Evolutionary conservation across 371 early-diverging fungal species (phyloP).

Genomic region (Blastocladiella emersonii): DNA sequence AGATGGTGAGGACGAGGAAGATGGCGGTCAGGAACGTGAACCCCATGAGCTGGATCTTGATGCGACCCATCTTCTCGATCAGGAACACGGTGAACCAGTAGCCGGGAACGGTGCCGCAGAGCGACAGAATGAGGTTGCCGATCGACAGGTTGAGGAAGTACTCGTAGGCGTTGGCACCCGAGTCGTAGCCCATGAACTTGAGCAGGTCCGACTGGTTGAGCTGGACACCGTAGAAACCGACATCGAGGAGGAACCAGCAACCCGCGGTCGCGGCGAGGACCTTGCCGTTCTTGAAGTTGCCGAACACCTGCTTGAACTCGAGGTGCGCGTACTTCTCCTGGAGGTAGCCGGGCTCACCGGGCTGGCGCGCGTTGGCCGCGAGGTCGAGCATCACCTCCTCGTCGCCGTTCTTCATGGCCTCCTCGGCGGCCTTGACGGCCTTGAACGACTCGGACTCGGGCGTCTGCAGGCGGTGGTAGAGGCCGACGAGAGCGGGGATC

Average conservation of each 20-base stretch:
- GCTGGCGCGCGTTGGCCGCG: too few species aligned
- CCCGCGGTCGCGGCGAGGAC: constrained; percentile 60
- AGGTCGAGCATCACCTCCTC: too few species aligned
- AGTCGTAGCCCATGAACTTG: constrained; percentile 39
- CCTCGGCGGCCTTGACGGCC: constrained; percentile 50
- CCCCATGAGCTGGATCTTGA: constrained; percentile 62
- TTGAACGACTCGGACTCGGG: constrained; percentile 83
- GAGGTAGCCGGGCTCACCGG: too few species aligned
- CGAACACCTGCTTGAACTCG: constrained; percentile 35
- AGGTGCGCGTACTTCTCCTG: not conserved
- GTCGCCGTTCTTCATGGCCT: constrained; percentile 38
- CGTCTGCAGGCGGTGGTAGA: constrained; percentile 82
- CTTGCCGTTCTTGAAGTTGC: constrained; percentile 59
- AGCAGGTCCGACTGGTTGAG: constrained; percentile 63
- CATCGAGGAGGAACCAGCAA: constrained; percentile 73
- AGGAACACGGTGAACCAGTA: constrained; percentile 69
- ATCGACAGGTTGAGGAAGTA: constrained; percentile 29
- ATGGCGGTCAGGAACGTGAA: constrained; percentile 55
- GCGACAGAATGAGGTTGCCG: constrained; percentile 68
- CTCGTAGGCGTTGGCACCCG: constrained; percentile 18
- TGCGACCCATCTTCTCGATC: constrained; percentile 66
- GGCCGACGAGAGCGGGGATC: constrained; percentile 62
- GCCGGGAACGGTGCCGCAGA: constrained; percentile 77
- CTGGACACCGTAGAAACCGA: constrained; percentile 78
- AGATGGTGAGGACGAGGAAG: constrained; percentile 49